Conservation (phyloP, 2,329 filamentous ascomycete species). For the Talaromyces piceae region DNA sequence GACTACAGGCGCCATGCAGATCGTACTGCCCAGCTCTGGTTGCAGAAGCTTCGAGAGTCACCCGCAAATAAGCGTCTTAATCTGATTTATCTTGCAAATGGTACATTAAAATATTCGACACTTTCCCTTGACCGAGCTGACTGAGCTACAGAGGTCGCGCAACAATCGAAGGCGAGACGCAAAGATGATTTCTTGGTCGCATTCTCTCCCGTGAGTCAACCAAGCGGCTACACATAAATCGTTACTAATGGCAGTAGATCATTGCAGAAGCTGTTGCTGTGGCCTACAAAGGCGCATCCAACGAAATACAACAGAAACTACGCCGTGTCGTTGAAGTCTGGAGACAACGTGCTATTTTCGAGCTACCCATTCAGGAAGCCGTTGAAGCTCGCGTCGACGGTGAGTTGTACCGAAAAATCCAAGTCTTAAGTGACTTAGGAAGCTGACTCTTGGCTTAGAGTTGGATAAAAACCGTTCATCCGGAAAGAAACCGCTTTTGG, state of each 20-base stretch:
- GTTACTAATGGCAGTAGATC: constrained; percentile 41
- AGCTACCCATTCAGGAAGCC: constrained; percentile 66
- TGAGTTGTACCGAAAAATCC: constrained; percentile 38
- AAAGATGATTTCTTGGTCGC: constrained; percentile 90
- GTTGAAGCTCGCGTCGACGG: constrained; percentile 75
- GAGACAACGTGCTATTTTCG: constrained; percentile 80
- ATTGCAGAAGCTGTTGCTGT: constrained; percentile 81
- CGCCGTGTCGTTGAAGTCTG: constrained; percentile 89
- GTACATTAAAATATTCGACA: constrained; percentile 43
- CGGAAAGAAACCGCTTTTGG: constrained; percentile 50
- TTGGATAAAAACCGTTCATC: constrained; percentile 49
- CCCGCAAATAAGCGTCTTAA: constrained; percentile 79
- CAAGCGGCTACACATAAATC: background rate
- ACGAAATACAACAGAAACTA: constrained; percentile 81
- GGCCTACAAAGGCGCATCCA: constrained; percentile 84
- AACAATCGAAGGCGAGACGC: constrained; percentile 86
- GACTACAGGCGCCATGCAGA: constrained; percentile 74
- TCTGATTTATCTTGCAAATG: constrained; percentile 90
- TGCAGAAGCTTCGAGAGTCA: constrained; percentile 81
- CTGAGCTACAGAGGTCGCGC: constrained; percentile 67
- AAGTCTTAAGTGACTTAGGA: background rate
- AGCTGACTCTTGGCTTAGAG: constrained; percentile 32
- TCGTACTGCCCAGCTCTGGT: constrained; percentile 84
- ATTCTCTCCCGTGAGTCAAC: constrained; percentile 61
- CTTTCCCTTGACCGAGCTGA: constrained; percentile 14